phyloP scores from a whole-genome alignment of 176 grass and related monocot genomes.

The Phoenix roebelenii region DNA sequence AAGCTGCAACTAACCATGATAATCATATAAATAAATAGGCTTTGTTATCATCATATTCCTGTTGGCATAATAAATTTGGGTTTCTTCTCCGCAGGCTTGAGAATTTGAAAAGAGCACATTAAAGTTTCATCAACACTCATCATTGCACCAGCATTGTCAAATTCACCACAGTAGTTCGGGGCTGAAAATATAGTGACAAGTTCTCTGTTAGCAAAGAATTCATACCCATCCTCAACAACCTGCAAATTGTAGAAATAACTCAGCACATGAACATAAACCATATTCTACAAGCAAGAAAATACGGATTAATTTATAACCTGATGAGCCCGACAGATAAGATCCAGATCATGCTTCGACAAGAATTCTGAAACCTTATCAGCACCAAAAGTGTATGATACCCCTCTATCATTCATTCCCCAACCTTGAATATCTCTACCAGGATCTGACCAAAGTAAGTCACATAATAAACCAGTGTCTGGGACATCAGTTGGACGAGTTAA shows the following conservation, averaged over 20 bases:
- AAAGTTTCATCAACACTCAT: slow-evolving; percentile 6
- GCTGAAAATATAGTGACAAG: slow-evolving; percentile 8
- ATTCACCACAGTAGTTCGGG: slow-evolving; percentile 7
- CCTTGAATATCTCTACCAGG: background rate
- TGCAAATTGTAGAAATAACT: background rate
- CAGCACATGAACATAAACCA: no score
- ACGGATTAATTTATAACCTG: no score
- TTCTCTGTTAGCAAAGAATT: slow-evolving; percentile 1
- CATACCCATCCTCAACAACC: slow-evolving; percentile 8
- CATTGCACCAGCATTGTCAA: slow-evolving; percentile 10
- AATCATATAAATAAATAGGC: no score
- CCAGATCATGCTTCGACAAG: no score
- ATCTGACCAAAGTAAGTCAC: slow-evolving; percentile 10
- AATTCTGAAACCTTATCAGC: background rate
- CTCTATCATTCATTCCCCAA: slow-evolving; percentile 9
- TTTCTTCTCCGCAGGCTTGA: slow-evolving; percentile 8
- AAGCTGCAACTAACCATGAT: no score
- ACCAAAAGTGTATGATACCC: slow-evolving; percentile 5
- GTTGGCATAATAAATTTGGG: slow-evolving; percentile 13
- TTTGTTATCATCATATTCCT: background rate
- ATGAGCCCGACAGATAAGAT: no score
- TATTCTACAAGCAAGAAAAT: no score
- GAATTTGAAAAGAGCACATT: slow-evolving; percentile 10
- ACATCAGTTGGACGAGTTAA: background rate
- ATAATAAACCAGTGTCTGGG: slow-evolving; percentile 1